A percentile compares a stretch with the other conserved stretches of the same genome.
Conservation (phyloP, 108 stramenopile genomes). For the Skeletonema tropicum region DNA sequence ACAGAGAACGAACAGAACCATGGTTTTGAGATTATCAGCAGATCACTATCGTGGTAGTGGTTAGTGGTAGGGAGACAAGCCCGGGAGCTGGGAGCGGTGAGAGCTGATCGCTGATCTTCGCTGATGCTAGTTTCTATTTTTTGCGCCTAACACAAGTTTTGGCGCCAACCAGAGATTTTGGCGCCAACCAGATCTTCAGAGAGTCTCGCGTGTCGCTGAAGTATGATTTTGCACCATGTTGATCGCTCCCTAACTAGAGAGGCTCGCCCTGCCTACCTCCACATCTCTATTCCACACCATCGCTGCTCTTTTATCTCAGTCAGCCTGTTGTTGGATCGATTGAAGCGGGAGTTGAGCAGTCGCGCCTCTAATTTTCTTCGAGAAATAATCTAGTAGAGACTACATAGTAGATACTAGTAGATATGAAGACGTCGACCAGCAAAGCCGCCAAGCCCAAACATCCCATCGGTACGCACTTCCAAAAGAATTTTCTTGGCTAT, state of each 20-base stretch:
- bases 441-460: not conserved
- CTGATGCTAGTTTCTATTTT: no score
- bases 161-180: not conserved
- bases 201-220: no score
- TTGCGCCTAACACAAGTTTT: not conserved
- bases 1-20: slow-evolving; percentile 81
- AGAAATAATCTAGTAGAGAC: not conserved
- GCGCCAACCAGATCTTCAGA: no score
- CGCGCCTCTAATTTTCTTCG: not conserved
- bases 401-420: not conserved
- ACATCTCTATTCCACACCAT: not conserved
- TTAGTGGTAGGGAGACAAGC: no score
- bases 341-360: not conserved
- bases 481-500: not conserved
- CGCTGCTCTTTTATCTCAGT: not conserved
- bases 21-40: slow-evolving; percentile 7
- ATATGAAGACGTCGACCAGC: not conserved
- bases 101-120: no score
- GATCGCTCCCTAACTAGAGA: no score
- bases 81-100: no score
- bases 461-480: not conserved
- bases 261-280: no score
- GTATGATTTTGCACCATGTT: no score
- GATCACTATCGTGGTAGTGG: no score
- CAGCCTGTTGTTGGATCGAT: not conserved